Evolutionary conservation across 2,329 filamentous ascomycete species (phyloP), one percentile per base, ranked within the genome.

Genomic region (Arthrobotrys sphaeroides): DNA sequence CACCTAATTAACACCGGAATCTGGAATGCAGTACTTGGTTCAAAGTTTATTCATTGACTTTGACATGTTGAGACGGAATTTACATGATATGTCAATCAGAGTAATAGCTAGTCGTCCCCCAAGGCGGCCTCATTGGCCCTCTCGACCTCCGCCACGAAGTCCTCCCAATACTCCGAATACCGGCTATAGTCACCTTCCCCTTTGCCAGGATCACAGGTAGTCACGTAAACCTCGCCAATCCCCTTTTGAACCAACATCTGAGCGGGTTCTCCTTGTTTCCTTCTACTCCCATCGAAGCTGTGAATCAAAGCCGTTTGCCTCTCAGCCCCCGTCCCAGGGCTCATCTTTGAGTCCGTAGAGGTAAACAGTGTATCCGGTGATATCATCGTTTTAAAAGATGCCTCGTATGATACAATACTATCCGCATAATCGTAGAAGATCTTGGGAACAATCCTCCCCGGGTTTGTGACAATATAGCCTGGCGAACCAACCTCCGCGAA

Each of bases 131-230:
- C 24, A 45, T 76, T 76, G 28, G 66, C 59, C 16, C 31, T 60
- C 20, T 76, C 73, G 59, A 70, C 70, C 18, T 69, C 73, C 1
- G 49, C 42, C 13, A 70, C 73, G 57, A 76, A 76, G 20, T 76
- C 73, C 20, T 69, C 73, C 65, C 64, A 76, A 22, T 69, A 64
- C 16, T 76, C 73, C 36, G 65, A 69, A 42, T 68, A 76, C 22
- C 59, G 40, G 31, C 62, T 70, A 22, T 76, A 76, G 18, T 69
- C 65, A 1, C 66, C 73, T 18, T 76, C 65, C 31, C 73, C 73
- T 45, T 70, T 76, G 10, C 47, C 43, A n/a, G 73, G 73, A 18
- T 70, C 73, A 26, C 64, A 69, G 9, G 65, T 69, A 7, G 73
- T 76, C 2, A 76, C 16, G 49, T 69, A 76, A 18, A 76, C 57